phyloP scores from a whole-genome alignment of 2,329 filamentous ascomycete genomes.

The Alternaria sp. region DNA sequence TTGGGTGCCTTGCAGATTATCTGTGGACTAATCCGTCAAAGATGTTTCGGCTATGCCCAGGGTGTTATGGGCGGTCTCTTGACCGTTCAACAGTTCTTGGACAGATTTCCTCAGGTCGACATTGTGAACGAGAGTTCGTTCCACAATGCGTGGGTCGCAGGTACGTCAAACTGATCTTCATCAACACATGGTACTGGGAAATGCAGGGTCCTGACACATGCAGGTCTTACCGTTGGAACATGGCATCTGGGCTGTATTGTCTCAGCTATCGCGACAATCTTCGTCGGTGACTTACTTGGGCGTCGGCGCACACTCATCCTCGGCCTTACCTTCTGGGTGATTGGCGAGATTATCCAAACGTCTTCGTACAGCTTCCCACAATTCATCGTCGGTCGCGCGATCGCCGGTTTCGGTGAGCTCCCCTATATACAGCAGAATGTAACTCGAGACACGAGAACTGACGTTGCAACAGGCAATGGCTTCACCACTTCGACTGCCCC shows the following conservation, averaged over 20 bases:
- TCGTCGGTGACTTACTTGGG: conserved; percentile 59
- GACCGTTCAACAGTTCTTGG: conserved; percentile 69
- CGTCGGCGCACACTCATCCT: conserved; percentile 59
- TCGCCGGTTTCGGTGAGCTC: conserved; percentile 59
- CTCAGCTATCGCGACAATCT: conserved; percentile 61
- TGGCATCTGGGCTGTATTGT: conserved; percentile 64
- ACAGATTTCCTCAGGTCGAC: conserved; percentile 38
- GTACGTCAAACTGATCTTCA: conserved; percentile 16
- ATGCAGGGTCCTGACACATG: not conserved
- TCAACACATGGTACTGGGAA: not conserved
- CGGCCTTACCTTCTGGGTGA: conserved; percentile 59
- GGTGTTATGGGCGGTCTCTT: conserved; percentile 75
- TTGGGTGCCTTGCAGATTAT: not conserved
- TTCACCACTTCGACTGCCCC: conserved; percentile 62
- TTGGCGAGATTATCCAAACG: conserved; percentile 60
- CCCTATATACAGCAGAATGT: not conserved
- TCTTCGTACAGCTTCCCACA: conserved; percentile 57
- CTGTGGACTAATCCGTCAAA: conserved; percentile 29
- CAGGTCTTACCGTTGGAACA: conserved; percentile 41
- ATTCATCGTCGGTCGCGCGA: conserved; percentile 61
- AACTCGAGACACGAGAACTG: not conserved
- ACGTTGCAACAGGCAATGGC: conserved; percentile 54
- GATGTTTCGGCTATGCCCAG: conserved; percentile 67
- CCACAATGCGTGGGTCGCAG: conserved; percentile 36
- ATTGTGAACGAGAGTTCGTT: conserved; percentile 30